Base-by-base conservation (phyloP, 2,329 filamentous ascomycete species). In the Microascus cirrosus region DNA sequence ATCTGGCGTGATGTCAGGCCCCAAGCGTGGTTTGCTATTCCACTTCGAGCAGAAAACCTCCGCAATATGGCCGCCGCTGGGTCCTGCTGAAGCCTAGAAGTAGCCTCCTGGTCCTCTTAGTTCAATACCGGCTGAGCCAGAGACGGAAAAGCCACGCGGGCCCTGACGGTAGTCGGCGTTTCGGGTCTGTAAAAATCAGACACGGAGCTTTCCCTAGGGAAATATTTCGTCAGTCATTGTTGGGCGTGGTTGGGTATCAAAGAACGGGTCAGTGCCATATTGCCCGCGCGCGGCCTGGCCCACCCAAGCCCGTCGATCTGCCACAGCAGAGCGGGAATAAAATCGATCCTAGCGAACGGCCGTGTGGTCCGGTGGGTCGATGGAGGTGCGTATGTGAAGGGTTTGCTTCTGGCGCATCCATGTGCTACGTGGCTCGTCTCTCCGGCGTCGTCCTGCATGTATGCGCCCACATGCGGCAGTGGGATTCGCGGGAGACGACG, bases 381-480 rank as follows among this genome's bases (percentile, higher is more conserved):
- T 6, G 48, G 8, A 2, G 51, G 15, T 18, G 15, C 12, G 24
- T 28, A 25, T 32, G 51, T 32, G 51, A 53, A 15, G 7, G 24
- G 24, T 53, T 53, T n/a, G 18, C 18, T 28, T 32, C 24, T 22
- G 32, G 20, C 53, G 50, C 35, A 35, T 57, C 55, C 50, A 20
- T 35, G 55, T 57, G 55, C 55, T 36, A 57, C 55, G 55, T 57
- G 55, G 55, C 55, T 57, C 55, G 55, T 34, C 48, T 57, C 32
- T 25, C 55, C 34, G 48, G 20, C 35, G 20, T 48, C 13, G 45
- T 57, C 48, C 55, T 57, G 55, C 55, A 57, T 22, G 50, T 24
- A 57, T 57, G 48, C 48, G 48, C 20, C 55, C 55, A 57, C 55
- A 51, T 20, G 20, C 45, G 13, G 42, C 42, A 25, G 39, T 25